phyloP scores from a whole-genome alignment of 179 eudicot species.

The Amaranthus tricolor region DNA sequence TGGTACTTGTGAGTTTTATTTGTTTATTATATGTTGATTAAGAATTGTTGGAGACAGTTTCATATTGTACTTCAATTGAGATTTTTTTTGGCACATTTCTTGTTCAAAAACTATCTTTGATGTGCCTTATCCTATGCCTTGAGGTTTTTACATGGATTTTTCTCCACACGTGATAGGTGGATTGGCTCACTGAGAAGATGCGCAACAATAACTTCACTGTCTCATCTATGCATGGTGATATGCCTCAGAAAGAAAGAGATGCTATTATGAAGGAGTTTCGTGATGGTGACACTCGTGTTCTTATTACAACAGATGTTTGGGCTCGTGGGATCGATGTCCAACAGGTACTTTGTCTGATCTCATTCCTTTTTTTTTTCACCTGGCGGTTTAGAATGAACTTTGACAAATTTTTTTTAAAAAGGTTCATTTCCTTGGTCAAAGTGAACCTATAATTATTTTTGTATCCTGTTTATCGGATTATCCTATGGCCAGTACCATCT shows the following conservation, averaged over 20 bases:
- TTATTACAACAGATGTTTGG: constrained; percentile 98
- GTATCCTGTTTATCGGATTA: too few relatives aligned
- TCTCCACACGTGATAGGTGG: constrained; percentile 53
- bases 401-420: too few relatives aligned
- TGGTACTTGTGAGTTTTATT: too few relatives aligned
- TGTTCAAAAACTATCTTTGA: neutral
- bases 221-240: constrained; percentile 95
- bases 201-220: constrained; percentile 85
- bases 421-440: too few relatives aligned
- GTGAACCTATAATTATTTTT: too few relatives aligned
- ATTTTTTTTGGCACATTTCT: too few relatives aligned
- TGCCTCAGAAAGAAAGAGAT: constrained; percentile 99
- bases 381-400: too few relatives aligned
- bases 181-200: constrained; percentile 97
- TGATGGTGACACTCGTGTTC: constrained; percentile 75
- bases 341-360: constrained; percentile 45
- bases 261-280: constrained; percentile 93
- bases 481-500: neutral
- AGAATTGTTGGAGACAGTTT: too few relatives aligned
- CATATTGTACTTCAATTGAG: too few relatives aligned
- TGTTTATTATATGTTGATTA: too few relatives aligned
- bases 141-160: constrained; percentile 1
- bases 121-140: neutral
- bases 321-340: constrained; percentile 98
- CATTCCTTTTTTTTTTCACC: too few relatives aligned